These are phyloP conservation scores for Septoria linicola DNA, from an alignment of 2,329 filamentous ascomycete species.

Conservation along the genomic window DNA sequence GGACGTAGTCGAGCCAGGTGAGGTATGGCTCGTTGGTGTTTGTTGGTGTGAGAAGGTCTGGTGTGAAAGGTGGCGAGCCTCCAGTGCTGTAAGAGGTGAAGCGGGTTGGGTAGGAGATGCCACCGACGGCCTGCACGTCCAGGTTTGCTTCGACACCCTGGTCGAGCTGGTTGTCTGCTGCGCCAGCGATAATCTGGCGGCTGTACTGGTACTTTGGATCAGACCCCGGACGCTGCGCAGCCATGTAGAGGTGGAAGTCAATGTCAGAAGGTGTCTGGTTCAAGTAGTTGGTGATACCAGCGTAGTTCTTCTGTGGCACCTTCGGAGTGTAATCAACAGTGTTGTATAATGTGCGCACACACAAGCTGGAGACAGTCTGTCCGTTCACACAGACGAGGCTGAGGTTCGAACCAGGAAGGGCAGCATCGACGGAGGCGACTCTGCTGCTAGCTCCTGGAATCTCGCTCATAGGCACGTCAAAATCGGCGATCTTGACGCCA, in stretches of 20 bases:
- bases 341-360: slow-evolving; percentile 53
- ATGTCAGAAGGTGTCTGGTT: slow-evolving; percentile 41
- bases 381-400: slow-evolving; percentile 16
- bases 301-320: slow-evolving; percentile 32
- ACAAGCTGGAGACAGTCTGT: slow-evolving; percentile 49
- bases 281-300: slow-evolving; percentile 48
- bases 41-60: slow-evolving; percentile 49
- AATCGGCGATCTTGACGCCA: slow-evolving; percentile 18
- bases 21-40: slow-evolving; percentile 66
- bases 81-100: slow-evolving; percentile 60
- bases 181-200: slow-evolving; percentile 59
- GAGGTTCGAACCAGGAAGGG: slow-evolving; percentile 3
- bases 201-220: slow-evolving; percentile 21
- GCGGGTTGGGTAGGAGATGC: slow-evolving; percentile 44
- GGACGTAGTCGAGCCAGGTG: slow-evolving; percentile 59
- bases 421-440: not conserved
- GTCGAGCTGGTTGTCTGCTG: slow-evolving; percentile 55
- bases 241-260: slow-evolving; percentile 23
- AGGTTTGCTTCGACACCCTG: slow-evolving; percentile 59
- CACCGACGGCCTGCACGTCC: slow-evolving; percentile 49
- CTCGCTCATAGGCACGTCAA: slow-evolving; percentile 5
- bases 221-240: slow-evolving; percentile 17
- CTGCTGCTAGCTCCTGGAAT: slow-evolving; percentile 5
- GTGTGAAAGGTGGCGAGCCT: slow-evolving; percentile 50
- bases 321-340: slow-evolving; percentile 41